Base-by-base conservation (phyloP, 805 yeast genomes). In the Candida silvicultrix region DNA sequence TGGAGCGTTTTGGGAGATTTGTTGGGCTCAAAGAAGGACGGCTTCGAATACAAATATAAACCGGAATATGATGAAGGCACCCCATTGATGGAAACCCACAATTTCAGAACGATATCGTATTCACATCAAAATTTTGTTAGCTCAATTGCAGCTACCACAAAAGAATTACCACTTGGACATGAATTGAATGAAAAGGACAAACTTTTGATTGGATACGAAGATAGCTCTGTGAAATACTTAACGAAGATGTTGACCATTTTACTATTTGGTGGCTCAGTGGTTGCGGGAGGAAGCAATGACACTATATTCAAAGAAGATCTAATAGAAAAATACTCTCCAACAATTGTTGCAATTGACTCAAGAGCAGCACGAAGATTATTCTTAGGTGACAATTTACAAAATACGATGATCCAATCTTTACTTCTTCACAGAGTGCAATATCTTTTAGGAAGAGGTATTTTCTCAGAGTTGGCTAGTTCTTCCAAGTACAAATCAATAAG, bases 81-180 rank as follows among this genome's bases (percentile, higher is more conserved):
- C 1, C 59, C 70, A 4, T 63, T 67, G 38, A 70, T 71, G 22
- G 56, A 61, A 29, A 71, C 72, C 11, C 39, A 63, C 14, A 49
- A 64, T 21, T 53, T 57, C 15, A 52, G 53, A 11, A 55, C 65
- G 1, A 61, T 65, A 2, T 53, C 64, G 12, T 79, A 73, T 53
- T 71, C 78, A 5, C 83, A 79, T 46, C 65, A 73, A 47, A 76
- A 77, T 50, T 58, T 80, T 37, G 74, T 78, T 5, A 73, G 82
- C 50, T 69, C 80, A 7, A 63, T 75, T 31, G 78, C 85, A 2
- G 69, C 84, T 1, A 65, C 74, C 21, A 64, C 71, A 5, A 66
- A 60, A 35, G 52, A 57, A 0, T 58, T 66, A 14, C 69, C 73
- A 15, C 40, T 65, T 9, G 67, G 60, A 11, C 63, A 71, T 37